Conservation (phyloP, 2,329 filamentous ascomycete species). For the Fusarium zealandicum region DNA sequence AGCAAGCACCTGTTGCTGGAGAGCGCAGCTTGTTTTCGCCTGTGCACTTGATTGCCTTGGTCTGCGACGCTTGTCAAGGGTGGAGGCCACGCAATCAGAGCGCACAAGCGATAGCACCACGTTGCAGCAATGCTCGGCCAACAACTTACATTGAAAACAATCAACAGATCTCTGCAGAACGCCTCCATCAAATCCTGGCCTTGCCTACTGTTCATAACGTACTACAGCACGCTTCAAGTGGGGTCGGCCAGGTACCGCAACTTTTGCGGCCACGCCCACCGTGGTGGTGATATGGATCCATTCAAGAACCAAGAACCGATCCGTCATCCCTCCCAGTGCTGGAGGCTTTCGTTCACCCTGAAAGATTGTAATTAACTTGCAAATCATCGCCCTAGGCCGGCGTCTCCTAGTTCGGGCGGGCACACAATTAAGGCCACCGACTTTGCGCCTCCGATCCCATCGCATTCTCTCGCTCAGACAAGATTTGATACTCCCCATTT, state of each 20-base stretch:
- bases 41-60: constrained; percentile 1
- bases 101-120: constrained; percentile 9
- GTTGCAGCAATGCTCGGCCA: constrained; percentile 24
- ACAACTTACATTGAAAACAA: constrained; percentile 12
- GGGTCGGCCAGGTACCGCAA: constrained; percentile 24
- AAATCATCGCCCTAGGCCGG: not conserved
- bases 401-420: constrained; percentile 23
- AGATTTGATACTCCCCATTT: constrained; percentile 37
- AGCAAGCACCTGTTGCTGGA: not conserved
- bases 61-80: not conserved
- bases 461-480: constrained; percentile 31
- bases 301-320: not conserved
- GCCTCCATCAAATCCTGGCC: constrained; percentile 6
- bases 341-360: not conserved
- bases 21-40: not conserved
- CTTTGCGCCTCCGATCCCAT: constrained; percentile 32
- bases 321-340: not conserved
- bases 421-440: constrained; percentile 5
- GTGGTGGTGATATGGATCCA: constrained; percentile 8
- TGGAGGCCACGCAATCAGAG: not conserved
- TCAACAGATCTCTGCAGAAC: not conserved
- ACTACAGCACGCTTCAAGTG: constrained; percentile 11
- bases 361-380: not conserved
- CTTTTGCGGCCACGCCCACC: constrained; percentile 6
- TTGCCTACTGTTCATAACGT: too few species aligned